phyloP scores from a whole-genome alignment of 768 basidiomycete genomes.

The Tylopilus rubrobrunneus region DNA sequence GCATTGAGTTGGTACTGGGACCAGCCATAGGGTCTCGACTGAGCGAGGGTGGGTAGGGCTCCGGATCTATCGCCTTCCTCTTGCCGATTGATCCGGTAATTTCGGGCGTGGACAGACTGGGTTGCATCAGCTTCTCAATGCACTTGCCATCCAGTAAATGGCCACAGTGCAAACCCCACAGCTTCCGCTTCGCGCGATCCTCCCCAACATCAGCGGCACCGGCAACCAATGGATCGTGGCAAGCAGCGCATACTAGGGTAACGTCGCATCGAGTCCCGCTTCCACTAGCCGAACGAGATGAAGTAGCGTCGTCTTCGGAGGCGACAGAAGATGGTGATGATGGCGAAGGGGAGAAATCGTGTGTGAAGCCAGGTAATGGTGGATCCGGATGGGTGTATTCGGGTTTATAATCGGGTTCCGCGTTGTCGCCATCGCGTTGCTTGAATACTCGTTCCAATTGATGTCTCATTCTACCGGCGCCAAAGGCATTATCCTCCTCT shows the following conservation, averaged over 20 bases:
- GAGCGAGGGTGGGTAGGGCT: neutral
- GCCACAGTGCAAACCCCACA: slow-evolving; percentile 76
- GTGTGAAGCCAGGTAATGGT: slow-evolving; percentile 60
- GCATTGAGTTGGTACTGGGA: slow-evolving; percentile 38
- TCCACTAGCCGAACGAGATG: slow-evolving; percentile 18
- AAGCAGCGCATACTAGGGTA: slow-evolving; percentile 63
- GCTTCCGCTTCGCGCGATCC: slow-evolving; percentile 42
- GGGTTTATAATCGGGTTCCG: slow-evolving; percentile 45
- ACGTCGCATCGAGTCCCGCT: slow-evolving; percentile 32
- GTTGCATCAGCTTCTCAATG: slow-evolving; percentile 53
- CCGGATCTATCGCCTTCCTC: slow-evolving; percentile 12
- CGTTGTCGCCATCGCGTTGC: slow-evolving; percentile 11
- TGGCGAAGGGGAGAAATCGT: slow-evolving; percentile 51
- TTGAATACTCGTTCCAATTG: slow-evolving; percentile 25
- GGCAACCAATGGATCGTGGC: slow-evolving; percentile 60
- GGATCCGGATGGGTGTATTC: slow-evolving; percentile 63
- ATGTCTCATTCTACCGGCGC: slow-evolving; percentile 13
- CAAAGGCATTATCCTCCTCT: slow-evolving; percentile 4
- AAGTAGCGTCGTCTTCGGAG: slow-evolving; percentile 43
- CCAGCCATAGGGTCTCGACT: slow-evolving; percentile 31
- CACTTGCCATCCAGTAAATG: slow-evolving; percentile 81
- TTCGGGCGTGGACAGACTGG: slow-evolving; percentile 19
- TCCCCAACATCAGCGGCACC: slow-evolving; percentile 45
- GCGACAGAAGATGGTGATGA: slow-evolving; percentile 28
- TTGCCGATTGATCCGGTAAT: slow-evolving; percentile 8